Conservation (phyloP, 73 alveolate genomes). For the Durusdinium trenchii region DNA sequence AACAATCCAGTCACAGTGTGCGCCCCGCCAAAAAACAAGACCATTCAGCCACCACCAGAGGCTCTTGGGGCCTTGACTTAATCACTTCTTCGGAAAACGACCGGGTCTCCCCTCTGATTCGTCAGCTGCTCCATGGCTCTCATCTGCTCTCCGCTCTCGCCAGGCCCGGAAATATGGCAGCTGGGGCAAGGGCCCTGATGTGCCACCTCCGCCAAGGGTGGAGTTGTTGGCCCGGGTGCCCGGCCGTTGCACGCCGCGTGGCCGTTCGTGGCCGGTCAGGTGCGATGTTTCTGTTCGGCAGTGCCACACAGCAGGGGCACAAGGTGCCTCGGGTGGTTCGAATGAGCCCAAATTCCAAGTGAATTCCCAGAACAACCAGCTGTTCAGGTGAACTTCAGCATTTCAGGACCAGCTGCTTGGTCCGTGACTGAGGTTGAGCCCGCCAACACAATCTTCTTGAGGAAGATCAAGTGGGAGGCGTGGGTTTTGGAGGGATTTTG, state of each 20-base stretch:
- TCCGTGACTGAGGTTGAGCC: slow-evolving; percentile 48
- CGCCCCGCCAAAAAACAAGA: too few relatives aligned
- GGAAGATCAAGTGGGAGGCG: slow-evolving; percentile 86
- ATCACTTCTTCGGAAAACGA: too few relatives aligned
- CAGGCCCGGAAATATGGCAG: slow-evolving; percentile 55
- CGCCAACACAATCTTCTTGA: slow-evolving; percentile 32
- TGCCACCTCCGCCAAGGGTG: slow-evolving; percentile 54
- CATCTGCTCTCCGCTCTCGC: too few relatives aligned
- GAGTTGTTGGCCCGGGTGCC: slow-evolving; percentile 22
- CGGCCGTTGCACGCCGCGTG: neutral
- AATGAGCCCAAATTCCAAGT: neutral
- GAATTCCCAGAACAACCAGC: neutral
- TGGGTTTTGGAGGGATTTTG: neutral
- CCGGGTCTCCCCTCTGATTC: too few relatives aligned
- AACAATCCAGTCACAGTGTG: too few relatives aligned
- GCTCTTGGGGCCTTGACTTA: too few relatives aligned
- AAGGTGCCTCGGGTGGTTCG: neutral
- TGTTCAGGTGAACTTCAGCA: neutral
- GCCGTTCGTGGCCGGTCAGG: neutral
- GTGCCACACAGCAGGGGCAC: neutral
- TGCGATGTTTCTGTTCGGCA: neutral
- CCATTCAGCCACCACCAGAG: too few relatives aligned
- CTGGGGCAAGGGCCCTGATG: slow-evolving; percentile 86
- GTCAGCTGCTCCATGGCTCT: too few relatives aligned
- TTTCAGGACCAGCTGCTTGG: neutral